A percentile compares a stretch with the other conserved stretches of the same genome.
Conservation (phyloP, 2,329 filamentous ascomycete genomes). For the Mycocentrospora acerina region DNA sequence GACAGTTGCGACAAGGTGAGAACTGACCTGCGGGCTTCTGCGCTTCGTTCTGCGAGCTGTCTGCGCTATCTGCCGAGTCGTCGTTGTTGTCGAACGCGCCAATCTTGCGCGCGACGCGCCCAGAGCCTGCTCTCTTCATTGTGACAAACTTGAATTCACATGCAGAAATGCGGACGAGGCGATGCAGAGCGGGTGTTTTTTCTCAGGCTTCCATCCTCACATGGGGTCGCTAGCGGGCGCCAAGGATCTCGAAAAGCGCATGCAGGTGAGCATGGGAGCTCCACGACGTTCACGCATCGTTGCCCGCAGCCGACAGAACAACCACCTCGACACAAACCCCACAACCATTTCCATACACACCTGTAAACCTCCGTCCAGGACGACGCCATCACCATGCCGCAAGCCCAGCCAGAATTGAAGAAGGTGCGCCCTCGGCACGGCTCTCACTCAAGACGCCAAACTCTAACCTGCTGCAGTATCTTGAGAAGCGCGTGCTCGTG, state of each 20-base stretch:
- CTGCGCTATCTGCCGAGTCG: conserved; percentile 29
- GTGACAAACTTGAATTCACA: neutral
- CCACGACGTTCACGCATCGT: conserved; percentile 13
- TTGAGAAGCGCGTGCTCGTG: conserved; percentile 98
- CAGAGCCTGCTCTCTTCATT: conserved; percentile 61
- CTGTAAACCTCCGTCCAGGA: neutral
- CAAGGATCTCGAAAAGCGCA: conserved; percentile 24
- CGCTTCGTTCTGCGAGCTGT: conserved; percentile 32
- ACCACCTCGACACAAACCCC: conserved; percentile 7
- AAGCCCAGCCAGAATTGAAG: conserved; percentile 98
- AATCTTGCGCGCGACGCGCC: conserved; percentile 75
- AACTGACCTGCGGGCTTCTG: conserved; percentile 46
- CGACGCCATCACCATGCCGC: conserved; percentile 71
- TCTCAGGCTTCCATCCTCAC: conserved; percentile 8
- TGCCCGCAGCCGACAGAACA: conserved; percentile 1
- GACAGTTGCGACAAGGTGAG: conserved; percentile 17
- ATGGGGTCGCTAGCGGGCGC: conserved; percentile 12
- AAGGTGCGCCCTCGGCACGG: conserved; percentile 63
- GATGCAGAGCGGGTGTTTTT: neutral
- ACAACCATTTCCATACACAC: conserved; percentile 1
- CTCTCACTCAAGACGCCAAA: neutral
- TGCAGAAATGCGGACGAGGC: neutral
- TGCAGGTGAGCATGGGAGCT: conserved; percentile 12
- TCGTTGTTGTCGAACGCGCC: conserved; percentile 64
- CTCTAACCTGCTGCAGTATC: conserved; percentile 66